Evolutionary conservation across 768 basidiomycete genomes (phyloP).

Genomic region (Russula dissimulans): DNA sequence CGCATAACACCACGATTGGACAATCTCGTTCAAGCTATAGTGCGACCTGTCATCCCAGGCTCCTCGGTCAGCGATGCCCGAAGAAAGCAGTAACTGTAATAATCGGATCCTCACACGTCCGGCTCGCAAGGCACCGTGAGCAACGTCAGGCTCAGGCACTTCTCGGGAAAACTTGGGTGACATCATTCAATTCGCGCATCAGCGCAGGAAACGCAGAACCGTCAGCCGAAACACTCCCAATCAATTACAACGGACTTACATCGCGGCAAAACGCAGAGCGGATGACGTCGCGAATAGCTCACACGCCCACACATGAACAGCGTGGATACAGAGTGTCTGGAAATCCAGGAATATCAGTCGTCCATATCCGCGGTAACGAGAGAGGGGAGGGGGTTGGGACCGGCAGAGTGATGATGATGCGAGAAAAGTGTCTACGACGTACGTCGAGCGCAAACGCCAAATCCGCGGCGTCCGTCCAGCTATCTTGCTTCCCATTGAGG

Average conservation of each 20-base stretch:
- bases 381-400: background rate
- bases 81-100: background rate
- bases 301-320: conserved; percentile 24
- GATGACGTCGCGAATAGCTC: conserved; percentile 21
- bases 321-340: conserved; percentile 21
- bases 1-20: conserved; percentile 23
- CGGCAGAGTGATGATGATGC: background rate
- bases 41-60: background rate
- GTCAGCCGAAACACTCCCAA: background rate
- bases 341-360: background rate
- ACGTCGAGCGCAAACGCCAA: conserved; percentile 21
- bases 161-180: conserved; percentile 17
- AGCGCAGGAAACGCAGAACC: background rate
- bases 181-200: background rate
- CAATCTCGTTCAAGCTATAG: conserved; percentile 18
- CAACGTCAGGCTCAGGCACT: conserved; percentile 19
- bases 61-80: background rate
- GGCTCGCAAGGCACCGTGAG: conserved; percentile 12
- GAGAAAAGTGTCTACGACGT: background rate
- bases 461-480: conserved; percentile 25
- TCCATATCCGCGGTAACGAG: background rate
- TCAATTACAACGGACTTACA: conserved; percentile 7
- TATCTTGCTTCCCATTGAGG: conserved; percentile 20
- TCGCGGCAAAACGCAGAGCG: conserved; percentile 22
- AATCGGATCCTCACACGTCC: conserved; percentile 4